phyloP scores from a whole-genome alignment of 345 rosid genomes.

The Linum trigynum region DNA sequence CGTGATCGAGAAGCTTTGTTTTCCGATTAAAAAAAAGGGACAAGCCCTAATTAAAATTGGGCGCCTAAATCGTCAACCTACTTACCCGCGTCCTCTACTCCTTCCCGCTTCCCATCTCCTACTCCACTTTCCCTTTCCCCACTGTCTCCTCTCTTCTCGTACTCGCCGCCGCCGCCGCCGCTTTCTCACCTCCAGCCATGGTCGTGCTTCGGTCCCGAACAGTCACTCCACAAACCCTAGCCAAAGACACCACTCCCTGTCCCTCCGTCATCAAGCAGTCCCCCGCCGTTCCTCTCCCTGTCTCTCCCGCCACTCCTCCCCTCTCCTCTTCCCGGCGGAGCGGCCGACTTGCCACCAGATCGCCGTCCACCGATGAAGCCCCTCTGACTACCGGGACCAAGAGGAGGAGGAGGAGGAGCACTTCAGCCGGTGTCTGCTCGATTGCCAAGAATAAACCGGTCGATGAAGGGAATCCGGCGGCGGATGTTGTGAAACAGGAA shows the following conservation, averaged over 20 bases:
- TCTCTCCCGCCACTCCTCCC: neutral
- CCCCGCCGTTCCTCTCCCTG: neutral
- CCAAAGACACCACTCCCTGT: conserved; percentile 34
- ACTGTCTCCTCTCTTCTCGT: neutral
- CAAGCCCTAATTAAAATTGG: too few species aligned
- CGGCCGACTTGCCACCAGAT: conserved; percentile 34
- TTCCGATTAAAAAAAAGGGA: too few species aligned
- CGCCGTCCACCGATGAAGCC: neutral
- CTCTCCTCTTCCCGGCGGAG: conserved; percentile 33
- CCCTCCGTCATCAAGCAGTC: conserved; percentile 17
- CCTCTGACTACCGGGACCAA: neutral
- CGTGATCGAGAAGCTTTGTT: too few species aligned
- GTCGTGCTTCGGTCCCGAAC: conserved; percentile 48
- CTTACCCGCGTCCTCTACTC: neutral
- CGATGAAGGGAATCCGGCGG: conserved; percentile 1
- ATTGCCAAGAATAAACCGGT: neutral
- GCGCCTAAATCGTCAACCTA: too few species aligned
- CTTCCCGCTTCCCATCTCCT: neutral
- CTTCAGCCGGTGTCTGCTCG: neutral
- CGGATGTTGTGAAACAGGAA: neutral
- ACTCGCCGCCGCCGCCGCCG: conserved; percentile 4
- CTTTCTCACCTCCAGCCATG: conserved; percentile 25
- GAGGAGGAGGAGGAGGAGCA: neutral
- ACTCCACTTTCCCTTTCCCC: too few species aligned
- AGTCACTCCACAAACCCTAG: conserved; percentile 13